A percentile compares a stretch with the other conserved stretches of the same genome.
phyloP scores from a whole-genome alignment of 352 stramenopile species.

The Nothophytophthora sp. region DNA sequence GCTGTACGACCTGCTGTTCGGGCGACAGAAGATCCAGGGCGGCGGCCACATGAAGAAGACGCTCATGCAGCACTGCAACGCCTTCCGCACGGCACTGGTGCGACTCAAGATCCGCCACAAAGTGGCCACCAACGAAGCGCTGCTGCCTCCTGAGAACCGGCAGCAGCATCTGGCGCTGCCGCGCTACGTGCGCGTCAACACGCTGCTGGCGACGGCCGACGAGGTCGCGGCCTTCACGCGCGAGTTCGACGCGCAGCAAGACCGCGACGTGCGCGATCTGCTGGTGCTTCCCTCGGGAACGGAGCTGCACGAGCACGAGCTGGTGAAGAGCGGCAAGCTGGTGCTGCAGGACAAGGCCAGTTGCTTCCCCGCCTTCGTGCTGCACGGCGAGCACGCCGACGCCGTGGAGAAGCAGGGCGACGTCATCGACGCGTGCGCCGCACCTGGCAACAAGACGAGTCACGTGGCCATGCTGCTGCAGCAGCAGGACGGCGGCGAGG shows the following conservation, averaged over 20 bases:
- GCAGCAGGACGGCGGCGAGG: conserved; percentile 53
- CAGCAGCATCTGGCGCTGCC: conserved; percentile 67
- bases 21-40: conserved; percentile 84
- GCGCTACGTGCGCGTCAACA: conserved; percentile 95
- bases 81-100: conserved; percentile 72
- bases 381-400: conserved; percentile 80
- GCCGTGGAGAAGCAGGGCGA: conserved; percentile 57
- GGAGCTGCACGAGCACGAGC: conserved; percentile 82
- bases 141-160: conserved; percentile 81
- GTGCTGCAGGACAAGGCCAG: conserved; percentile 98
- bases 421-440: conserved; percentile 96
- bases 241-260: conserved; percentile 61
- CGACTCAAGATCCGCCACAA: conserved; percentile 84
- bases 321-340: conserved; percentile 86
- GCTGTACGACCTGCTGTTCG: conserved; percentile 89
- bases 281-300: conserved; percentile 90
- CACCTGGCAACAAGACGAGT: conserved; percentile 99
- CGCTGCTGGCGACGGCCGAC: conserved; percentile 58
- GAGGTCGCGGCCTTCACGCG: conserved; percentile 48
- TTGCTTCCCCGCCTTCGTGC: conserved; percentile 96
- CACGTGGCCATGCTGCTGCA: conserved; percentile 94
- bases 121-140: conserved; percentile 73
- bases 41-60: conserved; percentile 88
- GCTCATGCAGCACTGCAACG: conserved; percentile 73
- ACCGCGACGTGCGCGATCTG: conserved; percentile 90